Evolutionary conservation across 495 filamentous ascomycete genomes (phyloP).

Genomic region (Penicillium crystallinum): DNA sequence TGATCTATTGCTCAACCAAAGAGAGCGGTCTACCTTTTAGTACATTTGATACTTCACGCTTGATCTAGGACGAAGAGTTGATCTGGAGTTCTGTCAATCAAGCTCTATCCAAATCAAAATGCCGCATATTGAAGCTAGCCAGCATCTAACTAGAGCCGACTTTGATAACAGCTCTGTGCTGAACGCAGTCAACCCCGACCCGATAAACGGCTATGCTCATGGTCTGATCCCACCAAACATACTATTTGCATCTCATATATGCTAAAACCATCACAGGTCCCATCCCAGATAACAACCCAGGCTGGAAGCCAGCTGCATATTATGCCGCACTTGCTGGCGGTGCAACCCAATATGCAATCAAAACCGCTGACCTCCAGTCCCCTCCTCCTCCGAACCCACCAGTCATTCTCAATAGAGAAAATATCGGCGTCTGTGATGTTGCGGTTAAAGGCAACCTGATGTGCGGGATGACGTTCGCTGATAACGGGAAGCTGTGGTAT

Average conservation of each 20-base stretch:
- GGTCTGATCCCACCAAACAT: background rate
- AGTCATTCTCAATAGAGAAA: background rate
- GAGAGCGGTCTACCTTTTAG: too few species aligned
- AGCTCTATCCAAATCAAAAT: background rate
- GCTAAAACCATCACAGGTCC: constrained; percentile 1
- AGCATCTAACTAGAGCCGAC: background rate
- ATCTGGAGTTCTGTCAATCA: background rate
- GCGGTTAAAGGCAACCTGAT: background rate
- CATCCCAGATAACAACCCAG: constrained; percentile 5
- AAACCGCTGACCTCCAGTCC: background rate
- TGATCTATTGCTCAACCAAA: too few species aligned
- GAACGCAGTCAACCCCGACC: background rate
- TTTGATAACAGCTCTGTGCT: background rate
- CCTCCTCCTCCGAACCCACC: background rate
- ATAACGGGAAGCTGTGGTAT: background rate
- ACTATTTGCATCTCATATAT: background rate
- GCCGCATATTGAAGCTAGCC: background rate
- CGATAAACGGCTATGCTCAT: constrained; percentile 1
- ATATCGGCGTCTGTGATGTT: constrained; percentile 2
- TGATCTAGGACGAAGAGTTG: background rate
- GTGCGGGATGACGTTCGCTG: background rate
- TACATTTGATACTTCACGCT: too few species aligned
- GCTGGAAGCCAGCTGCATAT: background rate
- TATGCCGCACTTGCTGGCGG: background rate
- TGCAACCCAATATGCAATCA: background rate